Base-by-base conservation (phyloP, 1,284 basidiomycete species). In the Cerioporus squamosus region DNA sequence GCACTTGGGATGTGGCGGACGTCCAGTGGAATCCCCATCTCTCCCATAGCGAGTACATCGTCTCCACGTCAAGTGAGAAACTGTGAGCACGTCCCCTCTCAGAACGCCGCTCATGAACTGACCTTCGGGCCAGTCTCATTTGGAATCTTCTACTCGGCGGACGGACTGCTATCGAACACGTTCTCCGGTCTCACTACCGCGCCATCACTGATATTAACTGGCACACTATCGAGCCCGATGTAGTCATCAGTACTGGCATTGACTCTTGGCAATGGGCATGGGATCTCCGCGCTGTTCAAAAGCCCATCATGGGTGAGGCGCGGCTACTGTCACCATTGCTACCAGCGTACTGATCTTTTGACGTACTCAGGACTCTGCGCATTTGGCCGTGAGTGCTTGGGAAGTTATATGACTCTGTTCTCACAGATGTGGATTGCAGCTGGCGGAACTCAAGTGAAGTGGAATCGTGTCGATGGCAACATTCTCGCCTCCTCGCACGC, bases 1-100 rank as follows among this genome's bases (percentile, higher is more conserved):
- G 95, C 3, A 94, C 93, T 9, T 98, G 96, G 94, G 94, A 97
- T 68, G 95, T 98, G 3, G 96, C 96, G 6, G 97, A 91, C 65
- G 89, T 96, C 2, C 96, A 99, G 72, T 99, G 97, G 96, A 97
- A 96, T 53, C 97, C 97, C 1, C 96, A 98, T 70, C 85, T 85
- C 0, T 79, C 83, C 7, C 86, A 91, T 14, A 87, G 90, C 49
- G 89, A 97, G 66, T 95, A 96, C 68, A 94, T 99, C 52, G 91
- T 97, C 20, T 97, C 94, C 2, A 99, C 97, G 0, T 97, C 94
- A 0, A 93, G 93, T 48, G 94, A 98, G 73, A 97, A 98, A 73
- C 84, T 98, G 79, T 91, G 63, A 26, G 86, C 60, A 26, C 17
- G 14, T 44, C 17, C 40, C 22, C 39, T 31, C 17, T 15, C n/a